Conservation (phyloP, 345 rosid genomes). For the Citrus cavaleriei region DNA sequence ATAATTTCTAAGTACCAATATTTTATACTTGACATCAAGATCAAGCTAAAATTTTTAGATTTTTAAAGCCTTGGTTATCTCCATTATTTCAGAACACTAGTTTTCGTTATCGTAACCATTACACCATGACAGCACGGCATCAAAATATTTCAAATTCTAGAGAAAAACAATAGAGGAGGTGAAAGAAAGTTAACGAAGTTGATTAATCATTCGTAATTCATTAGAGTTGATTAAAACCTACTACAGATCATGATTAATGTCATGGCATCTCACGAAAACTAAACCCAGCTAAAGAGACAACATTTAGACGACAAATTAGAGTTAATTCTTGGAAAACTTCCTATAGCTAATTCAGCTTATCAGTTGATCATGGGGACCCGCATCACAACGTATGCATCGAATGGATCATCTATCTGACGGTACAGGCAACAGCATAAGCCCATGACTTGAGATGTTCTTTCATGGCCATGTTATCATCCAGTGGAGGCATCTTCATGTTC, state of each 20-base stretch:
- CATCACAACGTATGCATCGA: background rate
- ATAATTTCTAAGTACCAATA: no score
- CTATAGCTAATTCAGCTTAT: background rate
- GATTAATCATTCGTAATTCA: background rate
- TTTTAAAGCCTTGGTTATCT: background rate
- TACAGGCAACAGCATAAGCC: conserved; percentile 58
- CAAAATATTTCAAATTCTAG: background rate
- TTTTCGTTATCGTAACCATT: background rate
- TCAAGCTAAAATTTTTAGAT: background rate
- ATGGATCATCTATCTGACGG: conserved; percentile 24
- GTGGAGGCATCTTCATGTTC: conserved; percentile 40
- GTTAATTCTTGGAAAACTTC: background rate
- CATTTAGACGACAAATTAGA: background rate
- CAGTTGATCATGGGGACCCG: background rate
- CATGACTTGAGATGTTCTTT: conserved; percentile 56
- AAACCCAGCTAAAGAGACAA: background rate
- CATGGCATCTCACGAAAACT: no score
- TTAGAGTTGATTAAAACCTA: background rate
- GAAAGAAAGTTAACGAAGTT: background rate
- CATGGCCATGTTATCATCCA: conserved; percentile 55
- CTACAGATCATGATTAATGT: background rate
- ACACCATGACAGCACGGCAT: background rate
- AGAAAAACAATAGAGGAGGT: background rate
- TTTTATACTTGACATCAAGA: background rate
- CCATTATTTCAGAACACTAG: background rate